These are phyloP conservation scores for Microbotryum saponariae DNA, from an alignment of 1,284 basidiomycete genomes.

Conservation along the genomic window DNA sequence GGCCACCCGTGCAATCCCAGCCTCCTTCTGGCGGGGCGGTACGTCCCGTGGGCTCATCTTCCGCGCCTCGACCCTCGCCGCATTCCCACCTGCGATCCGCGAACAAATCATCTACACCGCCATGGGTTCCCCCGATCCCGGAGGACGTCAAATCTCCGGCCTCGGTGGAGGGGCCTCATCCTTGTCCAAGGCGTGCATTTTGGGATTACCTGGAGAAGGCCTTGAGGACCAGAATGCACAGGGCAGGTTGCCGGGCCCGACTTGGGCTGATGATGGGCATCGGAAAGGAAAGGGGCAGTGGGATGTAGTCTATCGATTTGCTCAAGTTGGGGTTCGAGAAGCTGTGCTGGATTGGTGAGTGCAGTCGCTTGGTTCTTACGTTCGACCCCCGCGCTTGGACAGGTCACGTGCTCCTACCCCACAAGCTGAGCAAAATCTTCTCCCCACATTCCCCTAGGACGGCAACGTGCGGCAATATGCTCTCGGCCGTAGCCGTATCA, in stretches of 20 bases:
- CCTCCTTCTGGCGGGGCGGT: constrained; percentile 29
- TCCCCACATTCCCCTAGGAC: constrained; percentile 8
- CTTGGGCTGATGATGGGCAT: constrained; percentile 26
- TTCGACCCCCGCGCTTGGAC: background rate
- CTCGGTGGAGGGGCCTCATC: constrained; percentile 27
- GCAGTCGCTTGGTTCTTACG: background rate
- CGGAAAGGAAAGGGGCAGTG: constrained; percentile 8
- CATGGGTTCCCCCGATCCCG: constrained; percentile 27
- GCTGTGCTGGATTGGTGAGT: constrained; percentile 18
- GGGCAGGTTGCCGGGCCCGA: constrained; percentile 15
- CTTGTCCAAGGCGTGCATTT: constrained; percentile 22
- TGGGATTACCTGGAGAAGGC: constrained; percentile 23
- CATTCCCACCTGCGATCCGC: constrained; percentile 7
- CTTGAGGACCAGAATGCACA: background rate
- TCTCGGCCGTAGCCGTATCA: constrained; percentile 17
- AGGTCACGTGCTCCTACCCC: background rate
- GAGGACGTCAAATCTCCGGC: constrained; percentile 21
- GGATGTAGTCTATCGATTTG: constrained; percentile 31
- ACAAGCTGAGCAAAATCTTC: background rate
- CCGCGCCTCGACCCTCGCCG: constrained; percentile 21
- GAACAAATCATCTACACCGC: constrained; percentile 25
- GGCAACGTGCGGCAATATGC: constrained; percentile 29
- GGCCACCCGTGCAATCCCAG: constrained; percentile 10
- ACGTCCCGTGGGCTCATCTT: constrained; percentile 27
- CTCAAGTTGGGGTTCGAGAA: constrained; percentile 22